A percentile compares a stretch with the other conserved stretches of the same genome.
Evolutionary conservation across 768 basidiomycete genomes (phyloP).

Genomic region (Mycena sanguinolenta): DNA sequence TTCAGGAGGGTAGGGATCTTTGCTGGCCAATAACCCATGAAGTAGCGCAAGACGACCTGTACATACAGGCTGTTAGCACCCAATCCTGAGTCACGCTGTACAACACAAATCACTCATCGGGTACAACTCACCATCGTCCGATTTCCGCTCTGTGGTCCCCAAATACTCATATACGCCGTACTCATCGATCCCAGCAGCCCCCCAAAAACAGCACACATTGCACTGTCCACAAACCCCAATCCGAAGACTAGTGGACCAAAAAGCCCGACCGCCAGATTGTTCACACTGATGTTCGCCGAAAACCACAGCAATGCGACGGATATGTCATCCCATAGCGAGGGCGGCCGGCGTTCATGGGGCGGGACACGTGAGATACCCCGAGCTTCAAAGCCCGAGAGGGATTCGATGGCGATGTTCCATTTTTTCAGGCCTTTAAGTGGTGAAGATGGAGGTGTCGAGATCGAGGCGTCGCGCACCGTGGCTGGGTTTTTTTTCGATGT

Average conservation of each 20-base stretch:
- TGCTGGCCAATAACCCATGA: conserved; percentile 1
- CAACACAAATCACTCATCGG: too few relatives aligned
- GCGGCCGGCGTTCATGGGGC: background rate
- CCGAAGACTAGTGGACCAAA: background rate
- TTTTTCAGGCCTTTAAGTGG: too few relatives aligned
- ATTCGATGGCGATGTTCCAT: background rate
- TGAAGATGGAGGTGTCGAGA: too few relatives aligned
- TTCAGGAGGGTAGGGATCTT: background rate
- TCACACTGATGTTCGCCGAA: background rate
- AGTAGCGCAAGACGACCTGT: conserved; percentile 1
- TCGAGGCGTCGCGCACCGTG: too few relatives aligned
- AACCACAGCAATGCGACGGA: conserved; percentile 2
- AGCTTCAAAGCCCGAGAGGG: background rate
- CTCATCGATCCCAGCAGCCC: background rate
- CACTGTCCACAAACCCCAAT: background rate
- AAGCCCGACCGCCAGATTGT: background rate
- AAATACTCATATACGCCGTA: conserved; percentile 1
- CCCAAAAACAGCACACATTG: conserved; percentile 1
- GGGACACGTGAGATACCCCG: background rate
- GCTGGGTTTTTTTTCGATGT: too few relatives aligned
- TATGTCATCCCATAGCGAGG: background rate
- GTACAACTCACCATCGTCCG: conserved; percentile 1
- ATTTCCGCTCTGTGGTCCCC: conserved; percentile 1
- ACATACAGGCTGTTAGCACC: too few relatives aligned
- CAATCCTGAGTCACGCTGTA: too few relatives aligned